Percentiles rank a stretch among this genome's conserved stretches.
phyloP scores from a whole-genome alignment of 495 filamentous ascomycete genomes.

The Cetradonia linearis region DNA sequence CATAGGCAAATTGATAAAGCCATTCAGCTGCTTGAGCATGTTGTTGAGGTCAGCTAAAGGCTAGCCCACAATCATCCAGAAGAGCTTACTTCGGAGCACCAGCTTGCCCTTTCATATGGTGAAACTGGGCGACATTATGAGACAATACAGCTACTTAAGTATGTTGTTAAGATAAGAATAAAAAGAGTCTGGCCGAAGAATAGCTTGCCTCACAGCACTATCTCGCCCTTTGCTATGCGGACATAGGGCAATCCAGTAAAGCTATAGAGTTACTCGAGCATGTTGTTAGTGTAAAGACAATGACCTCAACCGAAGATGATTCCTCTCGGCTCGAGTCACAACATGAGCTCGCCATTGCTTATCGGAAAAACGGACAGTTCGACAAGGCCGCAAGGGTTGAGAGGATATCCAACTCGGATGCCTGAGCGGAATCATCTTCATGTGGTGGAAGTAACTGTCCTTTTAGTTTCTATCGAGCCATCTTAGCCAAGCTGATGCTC shows the following conservation, averaged over 20 bases:
- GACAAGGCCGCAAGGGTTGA: background rate
- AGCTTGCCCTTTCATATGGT: constrained; percentile 21
- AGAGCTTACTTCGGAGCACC: constrained; percentile 26
- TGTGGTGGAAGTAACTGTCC: background rate
- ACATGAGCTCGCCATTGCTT: background rate
- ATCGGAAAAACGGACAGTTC: background rate
- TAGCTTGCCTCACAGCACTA: constrained; percentile 11
- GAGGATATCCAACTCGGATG: background rate
- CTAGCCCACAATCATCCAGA: constrained; percentile 27
- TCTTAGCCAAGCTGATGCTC: background rate
- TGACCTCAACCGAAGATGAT: background rate
- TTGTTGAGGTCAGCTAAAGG: constrained; percentile 22
- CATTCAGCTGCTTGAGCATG: constrained; percentile 28
- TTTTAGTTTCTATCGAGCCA: background rate
- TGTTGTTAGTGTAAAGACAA: background rate
- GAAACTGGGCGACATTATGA: constrained; percentile 26
- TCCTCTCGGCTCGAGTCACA: background rate
- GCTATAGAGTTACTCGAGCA: background rate
- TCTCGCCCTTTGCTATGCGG: background rate
- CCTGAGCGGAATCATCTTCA: background rate
- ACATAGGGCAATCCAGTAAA: background rate
- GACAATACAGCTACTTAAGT: constrained; percentile 28
- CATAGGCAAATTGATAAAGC: constrained; percentile 30
- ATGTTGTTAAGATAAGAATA: constrained; percentile 25
- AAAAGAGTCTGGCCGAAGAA: constrained; percentile 22